Base-by-base conservation (phyloP, 2,329 filamentous ascomycete genomes). In the Penicillium sp. region DNA sequence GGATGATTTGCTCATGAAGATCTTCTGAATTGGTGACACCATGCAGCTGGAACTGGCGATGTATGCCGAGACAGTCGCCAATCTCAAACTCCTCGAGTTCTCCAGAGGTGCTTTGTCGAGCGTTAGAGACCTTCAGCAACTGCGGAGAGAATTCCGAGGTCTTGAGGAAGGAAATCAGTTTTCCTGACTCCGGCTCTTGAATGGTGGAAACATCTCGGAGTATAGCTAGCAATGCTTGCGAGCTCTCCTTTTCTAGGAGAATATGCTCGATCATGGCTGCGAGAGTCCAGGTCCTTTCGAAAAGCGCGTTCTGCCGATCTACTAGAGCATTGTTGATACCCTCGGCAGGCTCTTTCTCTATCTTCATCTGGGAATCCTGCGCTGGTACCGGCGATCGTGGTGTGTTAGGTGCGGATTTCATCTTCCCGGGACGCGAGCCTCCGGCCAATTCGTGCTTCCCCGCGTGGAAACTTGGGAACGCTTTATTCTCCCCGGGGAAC, bases 31-130 rank as follows among this genome's bases (percentile, higher is more conserved):
- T 42, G 4, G 17, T 37, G 5, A 62, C 50, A 1, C 50, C 61
- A 17, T 60, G 33, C 0, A 68, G 53, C 8, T 66, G 53, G 28
- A 50, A 62, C 10, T 55, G 51, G 1, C 58, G 59, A 1, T 44
- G 59, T 6, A 60, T 50, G 0, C 40, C 17, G 24, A 45, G 42
- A n/a, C 53, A 28, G 37, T 67, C 66, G 3, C 66, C 66, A 1
- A 66, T 56, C 4, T 53, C 24, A 3, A 10, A 38, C 19, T 24
- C 22, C 8, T 24, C 28, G 28, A 1, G 30, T 22, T 53, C 49
- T 6, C 5, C 10, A 37, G 30, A 24, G n/a, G 19, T 17, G 3
- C 28, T 35, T 10, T 13, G 28, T 7, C 33, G n/a, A 8, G 28
- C 7, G 5, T 22, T 9, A 1, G 49, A 35, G 7, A 35, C 10